Conservation (phyloP, 1,139 yeast genomes). For the Saccharomyces hybrid region DNA sequence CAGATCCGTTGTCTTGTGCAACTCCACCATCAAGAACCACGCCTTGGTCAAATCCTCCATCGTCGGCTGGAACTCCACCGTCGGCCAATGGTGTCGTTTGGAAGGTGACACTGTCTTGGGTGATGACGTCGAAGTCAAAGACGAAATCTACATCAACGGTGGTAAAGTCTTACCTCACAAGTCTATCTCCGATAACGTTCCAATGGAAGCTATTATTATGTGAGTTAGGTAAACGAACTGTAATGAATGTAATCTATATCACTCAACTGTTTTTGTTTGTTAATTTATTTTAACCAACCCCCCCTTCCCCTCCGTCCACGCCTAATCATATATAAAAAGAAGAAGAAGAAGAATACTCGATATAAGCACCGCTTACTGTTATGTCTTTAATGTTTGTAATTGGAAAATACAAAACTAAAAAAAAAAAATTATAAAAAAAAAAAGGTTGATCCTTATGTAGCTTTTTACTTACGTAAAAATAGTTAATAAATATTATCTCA, state of each 20-base stretch:
- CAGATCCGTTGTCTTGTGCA: slow-evolving; percentile 85
- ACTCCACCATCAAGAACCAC: slow-evolving; percentile 91
- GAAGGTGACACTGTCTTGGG: slow-evolving; percentile 97
- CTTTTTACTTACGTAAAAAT: not conserved
- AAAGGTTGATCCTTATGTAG: slow-evolving; percentile 1
- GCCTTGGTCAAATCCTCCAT: slow-evolving; percentile 97
- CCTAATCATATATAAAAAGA: not conserved
- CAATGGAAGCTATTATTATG: slow-evolving; percentile 97
- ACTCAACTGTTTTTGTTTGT: not conserved
- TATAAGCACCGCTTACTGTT: not conserved
- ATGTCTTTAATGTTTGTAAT: not conserved
- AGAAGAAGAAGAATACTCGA: not conserved
- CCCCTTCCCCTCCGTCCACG: not conserved
- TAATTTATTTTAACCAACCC: not conserved
- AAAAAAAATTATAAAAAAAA: not conserved
- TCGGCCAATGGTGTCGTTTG: slow-evolving; percentile 98
- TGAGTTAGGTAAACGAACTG: slow-evolving; percentile 29
- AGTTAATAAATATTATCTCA: not conserved
- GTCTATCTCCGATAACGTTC: slow-evolving; percentile 91
- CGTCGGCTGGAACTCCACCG: slow-evolving; percentile 98
- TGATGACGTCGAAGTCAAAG: slow-evolving; percentile 97
- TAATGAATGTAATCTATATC: not conserved
- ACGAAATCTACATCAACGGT: slow-evolving; percentile 97
- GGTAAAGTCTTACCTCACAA: slow-evolving; percentile 99
- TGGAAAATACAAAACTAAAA: not conserved